Evolutionary conservation across 768 basidiomycete genomes (phyloP).

Genomic region (Collybia mongolica): DNA sequence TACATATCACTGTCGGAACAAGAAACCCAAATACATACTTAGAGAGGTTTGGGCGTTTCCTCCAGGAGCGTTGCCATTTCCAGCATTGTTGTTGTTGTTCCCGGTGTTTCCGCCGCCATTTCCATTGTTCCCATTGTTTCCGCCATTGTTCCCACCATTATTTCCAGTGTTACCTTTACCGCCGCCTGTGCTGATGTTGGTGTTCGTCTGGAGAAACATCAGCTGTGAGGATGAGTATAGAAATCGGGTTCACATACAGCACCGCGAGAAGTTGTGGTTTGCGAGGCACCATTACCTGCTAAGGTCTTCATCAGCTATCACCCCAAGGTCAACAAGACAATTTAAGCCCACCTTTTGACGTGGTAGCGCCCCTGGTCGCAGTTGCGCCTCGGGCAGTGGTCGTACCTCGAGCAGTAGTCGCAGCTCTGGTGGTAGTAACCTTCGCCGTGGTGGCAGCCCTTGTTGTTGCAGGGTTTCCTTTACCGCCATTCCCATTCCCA

Average conservation of each 20-base stretch:
- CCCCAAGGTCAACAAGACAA: too few species aligned
- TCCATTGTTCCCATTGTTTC: neutral
- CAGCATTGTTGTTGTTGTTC: constrained; percentile 1
- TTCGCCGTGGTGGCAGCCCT: neutral
- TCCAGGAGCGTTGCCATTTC: constrained; percentile 10
- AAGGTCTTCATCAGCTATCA: too few species aligned
- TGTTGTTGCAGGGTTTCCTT: neutral
- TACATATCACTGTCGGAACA: neutral
- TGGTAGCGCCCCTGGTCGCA: neutral
- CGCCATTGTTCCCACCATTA: constrained; percentile 8
- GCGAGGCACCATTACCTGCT: neutral
- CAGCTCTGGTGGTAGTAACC: neutral
- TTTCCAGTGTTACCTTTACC: constrained; percentile 9
- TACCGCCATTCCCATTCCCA: constrained; percentile 5
- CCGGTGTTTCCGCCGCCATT: constrained; percentile 5
- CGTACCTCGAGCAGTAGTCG: neutral
- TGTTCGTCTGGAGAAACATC: neutral
- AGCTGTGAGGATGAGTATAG: neutral
- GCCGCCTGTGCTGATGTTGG: constrained; percentile 2
- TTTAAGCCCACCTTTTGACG: neutral
- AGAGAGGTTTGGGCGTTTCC: constrained; percentile 36
- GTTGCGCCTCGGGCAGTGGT: neutral
- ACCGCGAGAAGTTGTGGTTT: constrained; percentile 1
- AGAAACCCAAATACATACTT: constrained; percentile 20
- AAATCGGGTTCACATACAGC: neutral